Percentiles rank a stretch among this genome's conserved stretches.
phyloP scores from a whole-genome alignment of 345 rosid genomes.

The Brassica rapa region DNA sequence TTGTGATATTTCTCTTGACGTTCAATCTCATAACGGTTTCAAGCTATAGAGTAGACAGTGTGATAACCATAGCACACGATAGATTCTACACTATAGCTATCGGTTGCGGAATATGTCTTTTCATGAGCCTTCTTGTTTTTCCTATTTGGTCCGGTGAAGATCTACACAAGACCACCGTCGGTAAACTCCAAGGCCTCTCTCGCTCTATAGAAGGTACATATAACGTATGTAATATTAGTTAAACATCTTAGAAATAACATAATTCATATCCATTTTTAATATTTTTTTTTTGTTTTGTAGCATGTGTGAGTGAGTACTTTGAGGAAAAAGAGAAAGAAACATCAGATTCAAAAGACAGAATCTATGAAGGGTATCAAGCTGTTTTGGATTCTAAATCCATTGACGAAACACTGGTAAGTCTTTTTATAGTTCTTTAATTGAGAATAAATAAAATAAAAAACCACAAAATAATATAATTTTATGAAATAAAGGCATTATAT shows the following conservation, averaged over 20 bases:
- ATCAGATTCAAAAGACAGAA: conserved; percentile 53
- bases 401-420: conserved; percentile 70
- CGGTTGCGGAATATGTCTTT: conserved; percentile 78
- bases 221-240: not conserved
- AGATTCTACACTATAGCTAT: conserved; percentile 69
- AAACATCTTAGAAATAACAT: not conserved
- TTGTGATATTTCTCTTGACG: conserved; percentile 82
- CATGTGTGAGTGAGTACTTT: conserved; percentile 69
- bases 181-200: conserved; percentile 77
- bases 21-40: conserved; percentile 82
- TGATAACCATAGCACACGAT: conserved; percentile 61
- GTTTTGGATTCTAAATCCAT: conserved; percentile 78
- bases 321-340: conserved; percentile 42
- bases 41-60: conserved; percentile 65
- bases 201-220: conserved; percentile 66
- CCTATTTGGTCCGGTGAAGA: conserved; percentile 93
- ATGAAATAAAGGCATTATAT: conserved; percentile 54
- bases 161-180: conserved; percentile 68
- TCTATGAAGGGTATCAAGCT: conserved; percentile 65
- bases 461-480: not conserved
- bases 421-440: not conserved
- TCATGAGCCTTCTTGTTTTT: conserved; percentile 67
- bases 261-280: not conserved
- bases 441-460: not conserved
- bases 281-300: conserved; percentile 31